A percentile compares a stretch with the other conserved stretches of the same genome.
These are phyloP conservation scores for Letharia columbiana DNA, from an alignment of 495 filamentous ascomycete genomes.

Conservation along the genomic window DNA sequence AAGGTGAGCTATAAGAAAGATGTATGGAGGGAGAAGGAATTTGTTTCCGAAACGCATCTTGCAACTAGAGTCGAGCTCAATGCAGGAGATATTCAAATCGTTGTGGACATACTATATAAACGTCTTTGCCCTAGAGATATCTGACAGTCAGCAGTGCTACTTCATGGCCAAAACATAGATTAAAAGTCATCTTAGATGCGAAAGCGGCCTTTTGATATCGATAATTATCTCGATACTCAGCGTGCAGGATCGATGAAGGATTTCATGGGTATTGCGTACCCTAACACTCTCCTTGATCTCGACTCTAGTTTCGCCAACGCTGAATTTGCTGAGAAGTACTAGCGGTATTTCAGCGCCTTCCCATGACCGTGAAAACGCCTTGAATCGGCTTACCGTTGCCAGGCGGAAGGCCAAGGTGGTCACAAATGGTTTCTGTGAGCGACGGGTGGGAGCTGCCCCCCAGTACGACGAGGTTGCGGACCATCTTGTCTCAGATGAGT, in stretches of 20 bases:
- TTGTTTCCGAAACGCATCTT: background rate
- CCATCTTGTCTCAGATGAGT: slow-evolving; percentile 46
- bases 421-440: slow-evolving; percentile 77
- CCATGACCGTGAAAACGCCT: background rate
- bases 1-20: background rate
- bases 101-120: background rate
- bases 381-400: slow-evolving; percentile 31
- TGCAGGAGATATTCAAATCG: too few species aligned
- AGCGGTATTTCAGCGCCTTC: background rate
- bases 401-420: slow-evolving; percentile 72
- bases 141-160: background rate
- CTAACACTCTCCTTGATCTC: slow-evolving; percentile 94
- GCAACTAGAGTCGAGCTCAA: background rate
- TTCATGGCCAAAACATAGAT: background rate
- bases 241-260: slow-evolving; percentile 68
- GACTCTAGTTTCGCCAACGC: slow-evolving; percentile 86
- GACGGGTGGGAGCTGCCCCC: slow-evolving; percentile 87
- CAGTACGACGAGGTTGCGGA: slow-evolving; percentile 91
- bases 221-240: background rate
- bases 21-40: background rate
- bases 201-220: background rate
- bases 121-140: background rate
- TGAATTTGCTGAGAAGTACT: slow-evolving; percentile 81
- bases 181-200: background rate
- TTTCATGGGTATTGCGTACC: slow-evolving; percentile 38